Conservation (phyloP, 208 protist genomes). For the Kentomonas sorsogonicus region DNA sequence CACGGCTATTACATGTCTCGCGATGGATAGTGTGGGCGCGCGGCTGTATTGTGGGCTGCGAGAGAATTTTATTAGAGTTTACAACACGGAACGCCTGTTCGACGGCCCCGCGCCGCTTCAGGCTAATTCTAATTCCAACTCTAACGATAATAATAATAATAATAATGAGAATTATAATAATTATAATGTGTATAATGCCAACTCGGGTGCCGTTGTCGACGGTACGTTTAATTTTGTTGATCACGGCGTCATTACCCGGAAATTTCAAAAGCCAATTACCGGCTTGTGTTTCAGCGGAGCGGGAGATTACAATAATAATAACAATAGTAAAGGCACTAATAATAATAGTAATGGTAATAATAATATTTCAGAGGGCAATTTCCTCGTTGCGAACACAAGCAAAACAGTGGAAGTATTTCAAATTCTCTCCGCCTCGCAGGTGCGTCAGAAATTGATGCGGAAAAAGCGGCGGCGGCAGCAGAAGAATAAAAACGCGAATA, state of each 20-base stretch:
- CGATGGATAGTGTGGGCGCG: conserved; percentile 45
- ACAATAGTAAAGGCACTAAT: too few relatives aligned
- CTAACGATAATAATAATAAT: background rate
- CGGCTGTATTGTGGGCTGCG: conserved; percentile 82
- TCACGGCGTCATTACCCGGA: conserved; percentile 67
- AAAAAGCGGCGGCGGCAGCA: conserved; percentile 57
- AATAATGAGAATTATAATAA: background rate
- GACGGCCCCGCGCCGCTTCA: background rate
- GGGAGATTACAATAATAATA: too few relatives aligned
- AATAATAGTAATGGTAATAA: too few relatives aligned
- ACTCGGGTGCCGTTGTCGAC: background rate
- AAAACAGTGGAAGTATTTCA: conserved; percentile 85
- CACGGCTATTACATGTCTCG: conserved; percentile 69
- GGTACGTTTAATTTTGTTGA: conserved; percentile 20
- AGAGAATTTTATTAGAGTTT: conserved; percentile 84
- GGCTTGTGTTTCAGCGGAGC: conserved; percentile 56
- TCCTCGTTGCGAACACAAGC: conserved; percentile 74
- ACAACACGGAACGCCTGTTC: conserved; percentile 58
- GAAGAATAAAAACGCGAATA: conserved; percentile 10
- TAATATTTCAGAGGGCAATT: conserved; percentile 45
- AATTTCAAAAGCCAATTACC: conserved; percentile 79
- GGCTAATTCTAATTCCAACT: background rate
- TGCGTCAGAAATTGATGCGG: conserved; percentile 61
- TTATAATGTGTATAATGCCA: too few relatives aligned
- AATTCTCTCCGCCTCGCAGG: conserved; percentile 58